These are phyloP conservation scores for Ampelocalamus luodianensis DNA, from an alignment of 176 grass and related monocot species.

Conservation along the genomic window DNA sequence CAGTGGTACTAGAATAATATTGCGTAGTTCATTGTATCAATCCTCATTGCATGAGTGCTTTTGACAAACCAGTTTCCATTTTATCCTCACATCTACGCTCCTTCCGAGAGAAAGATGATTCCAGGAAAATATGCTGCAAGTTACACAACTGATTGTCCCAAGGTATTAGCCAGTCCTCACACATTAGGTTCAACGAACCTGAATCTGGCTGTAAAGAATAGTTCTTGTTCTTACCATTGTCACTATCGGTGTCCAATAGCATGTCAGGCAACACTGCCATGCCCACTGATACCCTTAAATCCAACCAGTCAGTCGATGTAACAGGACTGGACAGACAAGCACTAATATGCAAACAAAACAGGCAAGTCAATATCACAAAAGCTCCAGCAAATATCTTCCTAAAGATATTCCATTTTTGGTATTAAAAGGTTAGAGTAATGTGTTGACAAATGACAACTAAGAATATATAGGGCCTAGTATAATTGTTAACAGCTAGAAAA, in stretches of 20 bases:
- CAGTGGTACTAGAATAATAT: neutral
- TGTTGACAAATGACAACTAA: neutral
- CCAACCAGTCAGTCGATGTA: neutral
- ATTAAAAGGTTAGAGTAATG: constrained; percentile 12
- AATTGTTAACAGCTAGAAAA: constrained; percentile 13
- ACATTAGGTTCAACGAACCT: neutral
- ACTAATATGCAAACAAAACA: constrained; percentile 24
- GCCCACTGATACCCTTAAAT: neutral
- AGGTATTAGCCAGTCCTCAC: neutral
- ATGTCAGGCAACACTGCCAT: neutral
- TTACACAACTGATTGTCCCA: constrained; percentile 10
- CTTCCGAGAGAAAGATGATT: neutral
- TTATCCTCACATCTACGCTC: neutral
- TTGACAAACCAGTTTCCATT: constrained; percentile 15
- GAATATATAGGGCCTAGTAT: neutral
- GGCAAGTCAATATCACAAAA: neutral
- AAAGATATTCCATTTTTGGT: constrained; percentile 1
- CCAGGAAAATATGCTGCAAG: constrained; percentile 12
- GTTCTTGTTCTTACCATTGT: neutral
- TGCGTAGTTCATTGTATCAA: neutral
- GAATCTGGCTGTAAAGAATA: constrained; percentile 11
- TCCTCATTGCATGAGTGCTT: neutral
- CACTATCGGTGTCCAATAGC: neutral
- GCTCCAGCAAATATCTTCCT: constrained; percentile 16
- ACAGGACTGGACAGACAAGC: neutral